phyloP scores from a whole-genome alignment of 139 green algal species.

The Penium margaritaceum region DNA sequence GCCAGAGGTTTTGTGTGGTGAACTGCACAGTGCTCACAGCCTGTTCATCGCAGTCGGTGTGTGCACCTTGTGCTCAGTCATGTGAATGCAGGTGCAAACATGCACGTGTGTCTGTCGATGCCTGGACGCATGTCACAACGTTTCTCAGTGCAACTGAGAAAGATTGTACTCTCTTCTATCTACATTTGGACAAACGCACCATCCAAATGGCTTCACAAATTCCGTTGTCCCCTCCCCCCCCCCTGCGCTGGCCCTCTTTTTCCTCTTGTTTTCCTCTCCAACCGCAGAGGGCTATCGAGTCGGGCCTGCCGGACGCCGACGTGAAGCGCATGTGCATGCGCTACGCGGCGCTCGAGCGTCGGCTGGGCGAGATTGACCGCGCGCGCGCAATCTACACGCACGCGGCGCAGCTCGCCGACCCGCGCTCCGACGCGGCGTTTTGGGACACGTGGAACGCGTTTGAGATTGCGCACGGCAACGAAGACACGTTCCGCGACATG shows the following conservation, averaged over 20 bases:
- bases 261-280: not conserved
- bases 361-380: conserved; percentile 90
- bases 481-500: conserved; percentile 95
- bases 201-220: not conserved
- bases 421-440: conserved; percentile 59
- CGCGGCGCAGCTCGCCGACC: conserved; percentile 56
- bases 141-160: too few relatives aligned
- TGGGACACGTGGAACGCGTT: conserved; percentile 92
- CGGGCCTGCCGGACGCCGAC: conserved; percentile 58
- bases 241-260: not conserved
- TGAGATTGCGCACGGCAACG: conserved; percentile 50
- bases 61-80: too few relatives aligned
- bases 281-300: conserved; percentile 43
- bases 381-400: conserved; percentile 85
- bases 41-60: too few relatives aligned
- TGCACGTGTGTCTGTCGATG: too few relatives aligned
- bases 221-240: not conserved
- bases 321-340: conserved; percentile 68
- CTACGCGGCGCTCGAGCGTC: conserved; percentile 77
- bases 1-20: too few relatives aligned
- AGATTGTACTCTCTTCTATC: too few relatives aligned
- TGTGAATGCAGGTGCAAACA: too few relatives aligned
- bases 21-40: too few relatives aligned
- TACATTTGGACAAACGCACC: too few relatives aligned
- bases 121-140: too few relatives aligned